Evolutionary conservation across 805 yeast species (phyloP).

Genomic region (Myxozyma kluyveri): DNA sequence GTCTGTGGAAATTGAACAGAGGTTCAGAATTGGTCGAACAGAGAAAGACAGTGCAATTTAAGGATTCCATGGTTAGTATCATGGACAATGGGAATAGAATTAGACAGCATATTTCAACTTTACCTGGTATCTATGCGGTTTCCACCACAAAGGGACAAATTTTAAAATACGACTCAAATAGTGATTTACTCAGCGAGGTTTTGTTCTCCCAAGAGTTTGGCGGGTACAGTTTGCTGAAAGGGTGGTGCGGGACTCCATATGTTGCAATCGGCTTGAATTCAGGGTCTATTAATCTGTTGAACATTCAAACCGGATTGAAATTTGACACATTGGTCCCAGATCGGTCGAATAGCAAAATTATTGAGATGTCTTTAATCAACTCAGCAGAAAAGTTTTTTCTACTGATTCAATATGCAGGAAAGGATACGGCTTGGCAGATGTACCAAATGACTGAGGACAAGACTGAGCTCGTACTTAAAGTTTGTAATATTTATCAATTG

Average conservation of each 20-base stretch:
- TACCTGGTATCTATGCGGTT: conserved; percentile 28
- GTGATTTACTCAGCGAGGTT: conserved; percentile 37
- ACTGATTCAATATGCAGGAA: conserved; percentile 54
- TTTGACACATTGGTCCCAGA: no score
- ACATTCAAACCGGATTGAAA: no score
- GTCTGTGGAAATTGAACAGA: conserved; percentile 47
- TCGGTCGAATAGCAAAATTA: conserved; percentile 8
- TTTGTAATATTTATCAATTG: background rate
- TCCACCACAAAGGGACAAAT: conserved; percentile 35
- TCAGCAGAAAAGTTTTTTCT: conserved; percentile 32
- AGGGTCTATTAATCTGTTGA: conserved; percentile 33
- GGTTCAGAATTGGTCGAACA: no score
- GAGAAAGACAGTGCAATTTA: no score
- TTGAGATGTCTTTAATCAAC: conserved; percentile 9
- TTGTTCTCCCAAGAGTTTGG: conserved; percentile 35
- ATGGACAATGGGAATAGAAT: no score
- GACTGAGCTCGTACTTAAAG: background rate
- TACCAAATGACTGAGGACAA: background rate
- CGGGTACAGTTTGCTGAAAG: conserved; percentile 47
- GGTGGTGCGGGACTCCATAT: conserved; percentile 31
- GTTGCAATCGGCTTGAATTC: conserved; percentile 37
- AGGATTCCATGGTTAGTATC: no score
- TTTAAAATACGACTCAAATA: conserved; percentile 5
- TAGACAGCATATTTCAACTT: no score
- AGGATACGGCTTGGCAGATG: background rate